These are phyloP conservation scores for Glycine tomentella DNA, from an alignment of 306 rosid species.

Conservation along the genomic window DNA sequence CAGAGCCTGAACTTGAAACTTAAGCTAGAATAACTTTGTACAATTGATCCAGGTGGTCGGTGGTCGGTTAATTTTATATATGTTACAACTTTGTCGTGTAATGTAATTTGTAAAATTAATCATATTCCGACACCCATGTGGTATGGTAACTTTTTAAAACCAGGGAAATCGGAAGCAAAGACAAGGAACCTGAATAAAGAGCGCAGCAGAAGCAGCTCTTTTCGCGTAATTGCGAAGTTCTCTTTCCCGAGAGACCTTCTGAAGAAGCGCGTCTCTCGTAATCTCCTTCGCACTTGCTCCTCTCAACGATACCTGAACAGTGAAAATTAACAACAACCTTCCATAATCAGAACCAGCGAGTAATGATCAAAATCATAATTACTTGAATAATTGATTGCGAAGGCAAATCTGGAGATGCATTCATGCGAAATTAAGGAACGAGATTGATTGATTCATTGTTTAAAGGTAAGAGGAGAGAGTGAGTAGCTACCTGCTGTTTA, in stretches of 20 bases:
- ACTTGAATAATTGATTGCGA: background rate
- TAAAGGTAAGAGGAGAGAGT: background rate
- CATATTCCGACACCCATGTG: background rate
- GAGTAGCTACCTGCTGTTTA: slow-evolving; percentile 65
- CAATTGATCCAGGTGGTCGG: too few species aligned
- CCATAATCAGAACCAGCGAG: too few species aligned
- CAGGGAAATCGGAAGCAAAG: background rate
- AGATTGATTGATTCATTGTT: background rate
- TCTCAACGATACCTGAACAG: slow-evolving; percentile 80
- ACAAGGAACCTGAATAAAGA: slow-evolving; percentile 82
- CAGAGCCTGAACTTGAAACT: too few species aligned
- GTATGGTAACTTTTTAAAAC: background rate
- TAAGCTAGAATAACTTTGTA: too few species aligned
- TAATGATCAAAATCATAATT: background rate
- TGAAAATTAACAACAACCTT: too few species aligned
- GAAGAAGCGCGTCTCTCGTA: slow-evolving; percentile 88
- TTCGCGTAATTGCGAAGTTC: slow-evolving; percentile 86
- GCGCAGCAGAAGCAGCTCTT: slow-evolving; percentile 81
- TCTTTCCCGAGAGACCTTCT: slow-evolving; percentile 85
- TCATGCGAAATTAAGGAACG: background rate
- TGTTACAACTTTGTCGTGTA: too few species aligned
- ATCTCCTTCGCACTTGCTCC: slow-evolving; percentile 98
- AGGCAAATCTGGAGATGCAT: background rate
- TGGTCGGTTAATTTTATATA: too few species aligned
- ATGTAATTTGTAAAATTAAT: background rate